Evolutionary conservation across 1,284 basidiomycete genomes (phyloP).

Genomic region (Ganoderma lingzhi): DNA sequence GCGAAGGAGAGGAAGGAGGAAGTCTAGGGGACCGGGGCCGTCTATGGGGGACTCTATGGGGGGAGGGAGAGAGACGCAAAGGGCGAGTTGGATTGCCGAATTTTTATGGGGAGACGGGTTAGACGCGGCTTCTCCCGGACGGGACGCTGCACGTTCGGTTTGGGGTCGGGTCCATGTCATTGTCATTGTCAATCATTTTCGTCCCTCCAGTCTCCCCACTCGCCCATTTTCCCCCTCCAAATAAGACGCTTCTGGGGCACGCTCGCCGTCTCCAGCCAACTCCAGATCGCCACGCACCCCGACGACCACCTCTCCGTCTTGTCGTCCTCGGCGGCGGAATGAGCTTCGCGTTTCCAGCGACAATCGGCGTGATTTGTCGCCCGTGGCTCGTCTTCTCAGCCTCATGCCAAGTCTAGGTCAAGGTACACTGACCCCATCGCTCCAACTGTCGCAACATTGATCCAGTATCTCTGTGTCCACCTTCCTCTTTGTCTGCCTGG

Average conservation of each 20-base stretch:
- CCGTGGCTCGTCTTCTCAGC: neutral
- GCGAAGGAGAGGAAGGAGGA: slow-evolving; percentile 18
- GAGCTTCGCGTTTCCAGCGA: neutral
- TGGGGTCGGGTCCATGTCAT: slow-evolving; percentile 12
- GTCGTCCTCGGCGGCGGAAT: neutral
- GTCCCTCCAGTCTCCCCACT: neutral
- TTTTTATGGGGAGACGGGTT: slow-evolving; percentile 33
- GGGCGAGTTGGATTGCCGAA: slow-evolving; percentile 16
- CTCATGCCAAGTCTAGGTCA: neutral
- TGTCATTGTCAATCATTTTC: slow-evolving; percentile 5
- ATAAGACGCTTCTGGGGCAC: slow-evolving; percentile 8
- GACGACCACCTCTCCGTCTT: neutral
- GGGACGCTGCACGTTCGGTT: slow-evolving; percentile 19
- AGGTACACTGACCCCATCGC: neutral
- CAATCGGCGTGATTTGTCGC: slow-evolving; percentile 4
- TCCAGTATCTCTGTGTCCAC: neutral
- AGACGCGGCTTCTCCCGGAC: slow-evolving; percentile 28
- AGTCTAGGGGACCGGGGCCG: slow-evolving; percentile 29
- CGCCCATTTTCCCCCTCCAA: neutral
- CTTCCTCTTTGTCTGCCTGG: neutral
- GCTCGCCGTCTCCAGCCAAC: neutral
- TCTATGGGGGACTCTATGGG: slow-evolving; percentile 30
- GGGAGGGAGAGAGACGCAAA: slow-evolving; percentile 25
- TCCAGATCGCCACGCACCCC: neutral
- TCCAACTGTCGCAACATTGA: slow-evolving; percentile 10